Conservation (phyloP, 2,329 filamentous ascomycete genomes). For the Cladosporium sp. region DNA sequence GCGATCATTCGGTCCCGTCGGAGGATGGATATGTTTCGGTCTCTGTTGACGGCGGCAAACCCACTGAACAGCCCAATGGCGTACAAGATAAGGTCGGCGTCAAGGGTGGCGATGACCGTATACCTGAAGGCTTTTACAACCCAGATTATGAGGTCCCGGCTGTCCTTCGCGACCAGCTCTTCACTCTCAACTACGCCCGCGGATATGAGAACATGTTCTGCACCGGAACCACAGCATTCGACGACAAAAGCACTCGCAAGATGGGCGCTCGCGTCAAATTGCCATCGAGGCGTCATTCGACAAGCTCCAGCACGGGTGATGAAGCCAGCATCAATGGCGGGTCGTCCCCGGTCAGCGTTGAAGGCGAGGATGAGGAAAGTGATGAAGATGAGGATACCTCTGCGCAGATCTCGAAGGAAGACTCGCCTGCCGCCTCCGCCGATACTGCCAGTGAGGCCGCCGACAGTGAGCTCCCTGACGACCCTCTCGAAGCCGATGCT, state of each 20-base stretch:
- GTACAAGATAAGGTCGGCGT: constrained; percentile 35
- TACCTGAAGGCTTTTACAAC: constrained; percentile 34
- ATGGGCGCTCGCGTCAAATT: constrained; percentile 37
- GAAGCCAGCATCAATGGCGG: constrained; percentile 27
- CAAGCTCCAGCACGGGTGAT: constrained; percentile 32
- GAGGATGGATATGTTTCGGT: constrained; percentile 92
- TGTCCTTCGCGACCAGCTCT: constrained; percentile 66
- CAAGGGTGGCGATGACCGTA: constrained; percentile 24
- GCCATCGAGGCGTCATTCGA: constrained; percentile 29
- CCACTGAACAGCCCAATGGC: constrained; percentile 3
- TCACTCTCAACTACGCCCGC: constrained; percentile 70
- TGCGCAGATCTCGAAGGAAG: constrained; percentile 4
- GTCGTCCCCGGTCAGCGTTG: constrained; percentile 30
- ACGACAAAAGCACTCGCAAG: constrained; percentile 25
- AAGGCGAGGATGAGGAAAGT: constrained; percentile 29
- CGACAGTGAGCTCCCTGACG: constrained; percentile 26
- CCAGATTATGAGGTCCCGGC: constrained; percentile 55
- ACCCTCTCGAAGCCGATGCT: constrained; percentile 21
- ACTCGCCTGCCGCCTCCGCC: background rate
- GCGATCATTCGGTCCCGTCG: constrained; percentile 77
- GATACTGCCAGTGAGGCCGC: constrained; percentile 19
- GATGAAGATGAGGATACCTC: constrained; percentile 25
- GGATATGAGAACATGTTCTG: constrained; percentile 60
- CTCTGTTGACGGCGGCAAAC: constrained; percentile 67
- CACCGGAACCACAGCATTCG: constrained; percentile 48